phyloP scores from a whole-genome alignment of 1,139 yeast genomes.

The Pichia sp. region DNA sequence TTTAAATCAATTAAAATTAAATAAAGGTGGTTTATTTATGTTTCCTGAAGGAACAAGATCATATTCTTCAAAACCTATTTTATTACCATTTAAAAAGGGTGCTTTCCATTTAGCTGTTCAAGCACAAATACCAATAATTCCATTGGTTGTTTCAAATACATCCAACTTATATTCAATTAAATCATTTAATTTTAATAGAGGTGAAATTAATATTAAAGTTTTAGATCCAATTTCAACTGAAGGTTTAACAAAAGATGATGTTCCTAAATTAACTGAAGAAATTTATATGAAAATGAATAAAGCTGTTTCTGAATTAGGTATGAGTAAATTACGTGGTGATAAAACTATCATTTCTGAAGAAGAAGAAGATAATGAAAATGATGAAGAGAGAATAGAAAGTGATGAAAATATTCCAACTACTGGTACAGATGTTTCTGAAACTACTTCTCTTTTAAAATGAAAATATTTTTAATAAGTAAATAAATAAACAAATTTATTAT shows the following conservation, averaged over 20 bases:
- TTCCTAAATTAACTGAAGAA: conserved; percentile 40
- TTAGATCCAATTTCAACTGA: conserved; percentile 61
- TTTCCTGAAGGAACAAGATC: conserved; percentile 98
- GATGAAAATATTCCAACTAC: conserved; percentile 1
- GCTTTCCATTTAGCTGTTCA: conserved; percentile 96
- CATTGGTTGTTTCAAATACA: conserved; percentile 81
- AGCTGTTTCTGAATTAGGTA: conserved; percentile 36
- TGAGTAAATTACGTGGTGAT: conserved; percentile 33
- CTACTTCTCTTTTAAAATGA: conserved; percentile 15
- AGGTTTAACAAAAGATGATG: conserved; percentile 54
- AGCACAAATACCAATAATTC: conserved; percentile 83
- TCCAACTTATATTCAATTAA: conserved; percentile 63
- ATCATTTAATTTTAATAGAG: conserved; percentile 49
- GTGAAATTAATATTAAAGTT: conserved; percentile 59
- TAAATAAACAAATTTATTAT: no score
- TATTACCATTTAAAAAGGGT: conserved; percentile 91
- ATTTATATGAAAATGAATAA: conserved; percentile 34
- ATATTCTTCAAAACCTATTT: conserved; percentile 54
- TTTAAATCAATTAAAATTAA: conserved; percentile 48
- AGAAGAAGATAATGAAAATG: no score
- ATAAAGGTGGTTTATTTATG: conserved; percentile 69
- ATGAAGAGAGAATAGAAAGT: conserved; percentile 5
- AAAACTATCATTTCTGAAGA: no score
- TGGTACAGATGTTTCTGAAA: conserved; percentile 11
- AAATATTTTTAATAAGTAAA: background rate